These are phyloP conservation scores for Saxophila tyrrhenica DNA, from an alignment of 495 filamentous ascomycete species.

Conservation along the genomic window DNA sequence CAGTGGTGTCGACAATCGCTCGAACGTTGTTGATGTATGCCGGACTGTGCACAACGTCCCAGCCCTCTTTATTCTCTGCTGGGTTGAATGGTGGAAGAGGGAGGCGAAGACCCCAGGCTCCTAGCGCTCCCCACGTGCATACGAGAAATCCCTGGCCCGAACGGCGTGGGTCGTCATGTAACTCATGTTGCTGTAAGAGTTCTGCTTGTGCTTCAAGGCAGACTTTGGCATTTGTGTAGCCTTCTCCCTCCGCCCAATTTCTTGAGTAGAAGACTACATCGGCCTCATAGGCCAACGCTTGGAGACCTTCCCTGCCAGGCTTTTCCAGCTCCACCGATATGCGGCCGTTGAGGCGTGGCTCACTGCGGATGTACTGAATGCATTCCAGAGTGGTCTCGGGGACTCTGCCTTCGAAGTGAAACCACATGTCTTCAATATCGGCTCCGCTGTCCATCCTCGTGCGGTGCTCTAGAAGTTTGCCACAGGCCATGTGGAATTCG, in stretches of 20 bases:
- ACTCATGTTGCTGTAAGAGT: background rate
- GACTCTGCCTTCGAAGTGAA: slow-evolving; percentile 1
- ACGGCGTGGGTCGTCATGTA: background rate
- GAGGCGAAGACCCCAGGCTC: background rate
- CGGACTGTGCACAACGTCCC: background rate
- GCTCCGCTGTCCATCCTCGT: background rate
- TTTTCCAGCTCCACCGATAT: background rate
- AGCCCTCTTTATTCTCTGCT: no score
- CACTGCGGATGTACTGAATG: background rate
- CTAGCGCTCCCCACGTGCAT: background rate
- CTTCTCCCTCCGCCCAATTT: background rate
- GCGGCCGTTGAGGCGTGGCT: no score
- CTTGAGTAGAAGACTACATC: slow-evolving; percentile 1
- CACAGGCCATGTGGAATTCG: background rate
- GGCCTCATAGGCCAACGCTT: background rate
- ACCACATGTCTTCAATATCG: background rate
- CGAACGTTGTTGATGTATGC: background rate
- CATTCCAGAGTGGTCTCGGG: background rate
- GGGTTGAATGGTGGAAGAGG: no score
- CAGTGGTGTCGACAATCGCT: background rate
- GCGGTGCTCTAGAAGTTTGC: background rate
- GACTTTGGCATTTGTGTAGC: background rate
- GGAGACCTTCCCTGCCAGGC: background rate
- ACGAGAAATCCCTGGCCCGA: background rate
- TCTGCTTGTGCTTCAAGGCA: background rate